A percentile compares a stretch with the other conserved stretches of the same genome.
Conservation (phyloP, 176 grass and related monocot species). For the Areca catechu region DNA sequence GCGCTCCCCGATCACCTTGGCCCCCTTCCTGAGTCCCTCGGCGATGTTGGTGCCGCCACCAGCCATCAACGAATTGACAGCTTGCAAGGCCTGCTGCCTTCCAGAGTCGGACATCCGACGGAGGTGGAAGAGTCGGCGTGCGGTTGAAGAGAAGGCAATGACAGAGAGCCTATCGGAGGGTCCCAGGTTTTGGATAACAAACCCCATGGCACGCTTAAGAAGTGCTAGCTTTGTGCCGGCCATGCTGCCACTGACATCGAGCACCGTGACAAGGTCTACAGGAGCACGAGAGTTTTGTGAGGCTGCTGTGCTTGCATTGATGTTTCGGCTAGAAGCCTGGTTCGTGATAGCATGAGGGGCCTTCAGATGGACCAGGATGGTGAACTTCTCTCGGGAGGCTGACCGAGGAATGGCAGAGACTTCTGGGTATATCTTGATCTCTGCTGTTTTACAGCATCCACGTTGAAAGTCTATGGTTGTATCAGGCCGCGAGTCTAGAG, state of each 20-base stretch:
- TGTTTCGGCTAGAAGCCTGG: slow-evolving; percentile 10
- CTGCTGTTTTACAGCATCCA: slow-evolving; percentile 35
- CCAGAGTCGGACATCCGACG: slow-evolving; percentile 74
- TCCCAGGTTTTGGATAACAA: slow-evolving; percentile 89
- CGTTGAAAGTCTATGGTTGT: slow-evolving; percentile 19
- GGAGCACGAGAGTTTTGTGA: slow-evolving; percentile 50
- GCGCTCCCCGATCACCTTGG: slow-evolving; percentile 76
- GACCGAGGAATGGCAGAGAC: slow-evolving; percentile 45
- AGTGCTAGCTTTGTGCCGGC: slow-evolving; percentile 80
- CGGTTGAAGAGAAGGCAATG: slow-evolving; percentile 76
- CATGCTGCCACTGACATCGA: slow-evolving; percentile 95
- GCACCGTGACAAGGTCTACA: slow-evolving; percentile 79
- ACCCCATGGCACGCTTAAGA: slow-evolving; percentile 85
- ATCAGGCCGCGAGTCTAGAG: slow-evolving; percentile 28
- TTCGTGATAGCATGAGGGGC: slow-evolving; percentile 42
- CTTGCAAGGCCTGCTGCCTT: slow-evolving; percentile 50
- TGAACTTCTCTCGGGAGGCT: slow-evolving; percentile 42
- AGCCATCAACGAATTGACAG: slow-evolving; percentile 64
- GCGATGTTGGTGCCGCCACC: slow-evolving; percentile 84
- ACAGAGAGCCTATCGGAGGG: slow-evolving; percentile 86
- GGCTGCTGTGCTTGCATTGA: slow-evolving; percentile 19
- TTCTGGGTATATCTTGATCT: slow-evolving; percentile 64
- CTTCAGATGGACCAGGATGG: slow-evolving; percentile 67
- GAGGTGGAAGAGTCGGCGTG: slow-evolving; percentile 63
- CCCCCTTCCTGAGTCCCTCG: slow-evolving; percentile 68